These are phyloP conservation scores for Penicillium hesseltinei DNA, from an alignment of 2,329 filamentous ascomycete species.

Conservation along the genomic window DNA sequence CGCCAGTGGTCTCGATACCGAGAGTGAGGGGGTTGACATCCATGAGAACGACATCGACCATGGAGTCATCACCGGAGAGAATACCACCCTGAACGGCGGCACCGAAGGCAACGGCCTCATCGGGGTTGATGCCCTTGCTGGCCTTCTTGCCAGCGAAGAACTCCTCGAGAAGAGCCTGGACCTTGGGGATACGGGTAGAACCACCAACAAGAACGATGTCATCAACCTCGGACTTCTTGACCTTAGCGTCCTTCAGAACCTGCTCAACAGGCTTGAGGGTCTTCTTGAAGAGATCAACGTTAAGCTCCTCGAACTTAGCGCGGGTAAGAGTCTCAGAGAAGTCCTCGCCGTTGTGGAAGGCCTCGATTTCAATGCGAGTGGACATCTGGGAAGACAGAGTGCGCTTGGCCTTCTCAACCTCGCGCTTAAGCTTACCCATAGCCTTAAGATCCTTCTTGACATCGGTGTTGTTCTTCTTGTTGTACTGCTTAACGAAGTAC, in stretches of 20 bases:
- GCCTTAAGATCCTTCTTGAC: slow-evolving; percentile 93
- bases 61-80: slow-evolving; percentile 81
- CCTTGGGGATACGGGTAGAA: slow-evolving; percentile 99
- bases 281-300: slow-evolving; percentile 99
- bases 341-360: slow-evolving; percentile 94
- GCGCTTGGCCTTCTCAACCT: slow-evolving; percentile 99
- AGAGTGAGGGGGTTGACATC: slow-evolving; percentile 95
- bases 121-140: slow-evolving; percentile 98
- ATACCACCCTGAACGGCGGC: slow-evolving; percentile 97
- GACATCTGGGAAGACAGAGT: slow-evolving; percentile 93
- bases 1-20: slow-evolving; percentile 95
- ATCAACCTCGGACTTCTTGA: slow-evolving; percentile 91
- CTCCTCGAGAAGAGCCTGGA: slow-evolving; percentile 90
- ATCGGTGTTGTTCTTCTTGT: slow-evolving; percentile 95
- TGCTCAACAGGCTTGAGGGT: slow-evolving; percentile 98
- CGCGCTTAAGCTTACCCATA: slow-evolving; percentile 99
- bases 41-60: slow-evolving; percentile 83
- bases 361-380: slow-evolving; percentile 92
- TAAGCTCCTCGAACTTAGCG: slow-evolving; percentile 99
- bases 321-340: slow-evolving; percentile 98
- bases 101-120: slow-evolving; percentile 97
- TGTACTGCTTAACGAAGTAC: slow-evolving; percentile 95
- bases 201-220: slow-evolving; percentile 98
- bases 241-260: slow-evolving; percentile 96
- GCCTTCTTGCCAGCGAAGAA: slow-evolving; percentile 95